Conservation (phyloP, 2,329 filamentous ascomycete species). For the Microcyclospora tardicrescens region DNA sequence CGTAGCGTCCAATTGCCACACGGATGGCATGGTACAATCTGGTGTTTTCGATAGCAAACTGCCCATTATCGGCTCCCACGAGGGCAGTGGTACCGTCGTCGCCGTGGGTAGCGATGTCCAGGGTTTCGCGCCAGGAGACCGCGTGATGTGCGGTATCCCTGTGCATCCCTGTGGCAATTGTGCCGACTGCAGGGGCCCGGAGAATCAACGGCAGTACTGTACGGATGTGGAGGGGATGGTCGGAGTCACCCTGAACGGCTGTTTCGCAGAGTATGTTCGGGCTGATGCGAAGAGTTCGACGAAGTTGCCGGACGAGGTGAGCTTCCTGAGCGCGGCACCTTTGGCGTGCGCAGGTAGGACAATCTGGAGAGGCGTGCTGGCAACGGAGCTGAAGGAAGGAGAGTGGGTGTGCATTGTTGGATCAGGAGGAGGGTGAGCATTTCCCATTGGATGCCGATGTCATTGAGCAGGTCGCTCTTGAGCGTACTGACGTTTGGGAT, state of each 20-base stretch:
- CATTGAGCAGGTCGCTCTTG: too few relatives aligned
- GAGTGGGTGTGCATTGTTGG: slow-evolving; percentile 29
- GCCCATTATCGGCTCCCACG: slow-evolving; percentile 44
- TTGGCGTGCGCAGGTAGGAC: slow-evolving; percentile 45
- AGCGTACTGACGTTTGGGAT: slow-evolving; percentile 22
- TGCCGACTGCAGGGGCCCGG: slow-evolving; percentile 37
- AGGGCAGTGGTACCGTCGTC: slow-evolving; percentile 44
- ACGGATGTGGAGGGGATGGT: slow-evolving; percentile 30
- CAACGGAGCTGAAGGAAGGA: slow-evolving; percentile 27
- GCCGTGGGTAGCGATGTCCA: slow-evolving; percentile 27
- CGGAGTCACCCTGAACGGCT: slow-evolving; percentile 41
- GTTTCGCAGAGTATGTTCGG: slow-evolving; percentile 44
- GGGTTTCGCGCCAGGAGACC: slow-evolving; percentile 37
- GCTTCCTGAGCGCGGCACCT: slow-evolving; percentile 41
- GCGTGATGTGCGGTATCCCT: slow-evolving; percentile 44
- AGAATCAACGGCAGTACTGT: slow-evolving; percentile 43
- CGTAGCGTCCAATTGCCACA: slow-evolving; percentile 50
- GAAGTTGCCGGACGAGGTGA: slow-evolving; percentile 36
- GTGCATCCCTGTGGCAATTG: slow-evolving; percentile 43
- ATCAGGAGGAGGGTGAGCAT: slow-evolving; percentile 36
- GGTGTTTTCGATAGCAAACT: slow-evolving; percentile 38
- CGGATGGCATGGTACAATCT: slow-evolving; percentile 42
- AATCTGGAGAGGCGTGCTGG: slow-evolving; percentile 35
- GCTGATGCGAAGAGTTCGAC: slow-evolving; percentile 37
- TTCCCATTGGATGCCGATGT: slow-evolving; percentile 9